These are phyloP conservation scores for Aspergillus quadricinctus DNA, from an alignment of 2,329 filamentous ascomycete species.

Conservation along the genomic window DNA sequence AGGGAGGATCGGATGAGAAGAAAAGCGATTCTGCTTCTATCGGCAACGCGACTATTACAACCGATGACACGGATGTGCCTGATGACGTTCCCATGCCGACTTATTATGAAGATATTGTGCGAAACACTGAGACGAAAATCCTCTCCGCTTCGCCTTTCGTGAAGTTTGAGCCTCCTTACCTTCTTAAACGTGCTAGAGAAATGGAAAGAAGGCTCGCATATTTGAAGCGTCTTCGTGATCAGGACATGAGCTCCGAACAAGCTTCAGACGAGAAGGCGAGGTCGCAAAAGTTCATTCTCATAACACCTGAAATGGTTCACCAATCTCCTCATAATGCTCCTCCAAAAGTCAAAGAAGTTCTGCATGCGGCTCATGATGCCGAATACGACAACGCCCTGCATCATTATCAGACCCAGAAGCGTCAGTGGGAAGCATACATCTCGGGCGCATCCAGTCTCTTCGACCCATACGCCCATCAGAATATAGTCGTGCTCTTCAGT, in stretches of 20 bases:
- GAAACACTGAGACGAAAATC: slow-evolving; percentile 88
- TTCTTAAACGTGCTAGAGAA: slow-evolving; percentile 86
- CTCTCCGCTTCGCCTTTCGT: slow-evolving; percentile 95
- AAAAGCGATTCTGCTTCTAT: slow-evolving; percentile 8
- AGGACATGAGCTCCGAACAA: slow-evolving; percentile 44
- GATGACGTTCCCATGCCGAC: slow-evolving; percentile 82
- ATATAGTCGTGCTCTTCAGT: slow-evolving; percentile 90
- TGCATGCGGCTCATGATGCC: slow-evolving; percentile 91
- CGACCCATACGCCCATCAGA: slow-evolving; percentile 92
- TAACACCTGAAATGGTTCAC: slow-evolving; percentile 94
- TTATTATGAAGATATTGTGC: slow-evolving; percentile 92
- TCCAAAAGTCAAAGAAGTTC: slow-evolving; percentile 82
- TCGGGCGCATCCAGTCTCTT: slow-evolving; percentile 85
- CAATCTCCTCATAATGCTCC: slow-evolving; percentile 74
- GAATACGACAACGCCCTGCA: slow-evolving; percentile 95
- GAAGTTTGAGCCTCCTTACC: slow-evolving; percentile 87
- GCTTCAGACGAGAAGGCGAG: slow-evolving; percentile 58
- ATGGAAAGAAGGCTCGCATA: slow-evolving; percentile 81
- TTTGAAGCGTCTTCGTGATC: slow-evolving; percentile 76
- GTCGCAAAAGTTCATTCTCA: slow-evolving; percentile 76
- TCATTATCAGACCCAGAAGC: slow-evolving; percentile 88
- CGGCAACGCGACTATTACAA: slow-evolving; percentile 13
- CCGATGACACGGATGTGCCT: slow-evolving; percentile 51
- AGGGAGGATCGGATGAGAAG: slow-evolving; percentile 15
- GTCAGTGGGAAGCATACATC: slow-evolving; percentile 94